Percentiles rank a stretch among this genome's conserved stretches.
Evolutionary conservation across 2,329 filamentous ascomycete genomes (phyloP).

Genomic region (Lecanicillium sp.): DNA sequence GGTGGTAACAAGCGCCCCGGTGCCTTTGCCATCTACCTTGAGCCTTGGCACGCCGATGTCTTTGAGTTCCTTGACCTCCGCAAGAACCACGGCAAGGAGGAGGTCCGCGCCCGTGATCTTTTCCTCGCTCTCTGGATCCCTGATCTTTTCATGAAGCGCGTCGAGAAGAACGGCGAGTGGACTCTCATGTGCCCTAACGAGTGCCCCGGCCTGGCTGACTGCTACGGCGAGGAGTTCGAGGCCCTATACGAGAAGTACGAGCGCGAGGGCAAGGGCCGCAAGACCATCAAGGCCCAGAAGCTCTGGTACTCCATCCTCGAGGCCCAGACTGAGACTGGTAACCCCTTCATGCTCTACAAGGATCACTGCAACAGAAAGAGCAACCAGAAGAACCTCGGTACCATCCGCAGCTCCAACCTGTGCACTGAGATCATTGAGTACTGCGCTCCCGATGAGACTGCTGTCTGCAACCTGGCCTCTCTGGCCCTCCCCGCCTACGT

Average conservation of each 20-base stretch:
- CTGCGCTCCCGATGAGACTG: slow-evolving; percentile 93
- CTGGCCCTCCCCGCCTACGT: slow-evolving; percentile 87
- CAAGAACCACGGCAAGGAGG: slow-evolving; percentile 99
- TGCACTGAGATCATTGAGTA: slow-evolving; percentile 99
- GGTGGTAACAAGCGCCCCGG: slow-evolving; percentile 98
- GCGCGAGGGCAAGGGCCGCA: slow-evolving; percentile 76
- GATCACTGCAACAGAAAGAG: slow-evolving; percentile 97
- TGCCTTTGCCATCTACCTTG: slow-evolving; percentile 97
- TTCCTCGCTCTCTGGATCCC: slow-evolving; percentile 99
- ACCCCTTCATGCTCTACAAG: slow-evolving; percentile 99
- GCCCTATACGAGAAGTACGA: slow-evolving; percentile 92
- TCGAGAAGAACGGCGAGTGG: slow-evolving; percentile 95
- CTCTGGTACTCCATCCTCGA: slow-evolving; percentile 98
- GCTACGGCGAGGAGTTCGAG: slow-evolving; percentile 97
- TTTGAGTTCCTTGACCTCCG: slow-evolving; percentile 96
- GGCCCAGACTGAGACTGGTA: slow-evolving; percentile 97
- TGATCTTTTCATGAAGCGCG: slow-evolving; percentile 99
- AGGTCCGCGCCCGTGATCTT: slow-evolving; percentile 90
- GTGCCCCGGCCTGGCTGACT: slow-evolving; percentile 88
- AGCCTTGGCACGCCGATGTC: slow-evolving; percentile 97
- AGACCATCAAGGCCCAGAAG: slow-evolving; percentile 95
- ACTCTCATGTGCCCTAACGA: slow-evolving; percentile 98
- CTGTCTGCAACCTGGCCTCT: slow-evolving; percentile 96
- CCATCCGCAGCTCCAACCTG: slow-evolving; percentile 96
- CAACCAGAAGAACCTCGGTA: slow-evolving; percentile 99